Evolutionary conservation across 1,139 yeast species (phyloP).

Genomic region (Suhomyces panamericanus): DNA sequence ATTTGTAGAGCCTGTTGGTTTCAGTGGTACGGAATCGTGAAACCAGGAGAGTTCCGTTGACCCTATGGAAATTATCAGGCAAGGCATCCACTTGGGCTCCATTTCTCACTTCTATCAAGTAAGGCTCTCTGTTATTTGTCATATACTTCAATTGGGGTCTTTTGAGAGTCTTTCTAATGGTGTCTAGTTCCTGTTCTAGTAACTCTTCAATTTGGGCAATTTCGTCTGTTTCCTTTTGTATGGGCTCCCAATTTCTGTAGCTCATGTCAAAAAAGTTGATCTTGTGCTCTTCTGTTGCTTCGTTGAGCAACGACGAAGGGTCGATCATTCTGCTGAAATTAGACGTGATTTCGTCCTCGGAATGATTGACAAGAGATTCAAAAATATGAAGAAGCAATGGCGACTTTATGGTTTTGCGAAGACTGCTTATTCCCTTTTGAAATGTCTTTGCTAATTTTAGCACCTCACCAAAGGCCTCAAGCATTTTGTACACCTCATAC

Average conservation of each 20-base stretch:
- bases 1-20: conserved; percentile 50
- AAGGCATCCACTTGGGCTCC: conserved; percentile 51
- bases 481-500: conserved; percentile 62
- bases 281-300: conserved; percentile 6
- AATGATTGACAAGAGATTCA: conserved; percentile 19
- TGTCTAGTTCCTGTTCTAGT: conserved; percentile 52
- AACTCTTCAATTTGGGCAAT: conserved; percentile 46
- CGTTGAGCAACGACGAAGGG: conserved; percentile 28
- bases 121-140: conserved; percentile 62
- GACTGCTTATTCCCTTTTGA: conserved; percentile 19
- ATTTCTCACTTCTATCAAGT: conserved; percentile 72
- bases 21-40: conserved; percentile 73
- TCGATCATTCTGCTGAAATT: conserved; percentile 55
- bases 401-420: conserved; percentile 20
- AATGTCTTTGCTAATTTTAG: conserved; percentile 28
- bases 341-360: conserved; percentile 20
- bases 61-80: conserved; percentile 75
- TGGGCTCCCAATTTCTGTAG: conserved; percentile 40
- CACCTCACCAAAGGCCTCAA: conserved; percentile 51
- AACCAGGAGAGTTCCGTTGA: conserved; percentile 69
- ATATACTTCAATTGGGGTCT: conserved; percentile 60
- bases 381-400: conserved; percentile 30
- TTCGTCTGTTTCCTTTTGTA: conserved; percentile 39
- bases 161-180: conserved; percentile 46
- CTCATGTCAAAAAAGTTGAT: conserved; percentile 49